Percentiles rank a stretch among this genome's conserved stretches.
These are phyloP conservation scores for Ustilago vetiveriae DNA, from an alignment of 1,284 basidiomycete genomes.

Conservation along the genomic window DNA sequence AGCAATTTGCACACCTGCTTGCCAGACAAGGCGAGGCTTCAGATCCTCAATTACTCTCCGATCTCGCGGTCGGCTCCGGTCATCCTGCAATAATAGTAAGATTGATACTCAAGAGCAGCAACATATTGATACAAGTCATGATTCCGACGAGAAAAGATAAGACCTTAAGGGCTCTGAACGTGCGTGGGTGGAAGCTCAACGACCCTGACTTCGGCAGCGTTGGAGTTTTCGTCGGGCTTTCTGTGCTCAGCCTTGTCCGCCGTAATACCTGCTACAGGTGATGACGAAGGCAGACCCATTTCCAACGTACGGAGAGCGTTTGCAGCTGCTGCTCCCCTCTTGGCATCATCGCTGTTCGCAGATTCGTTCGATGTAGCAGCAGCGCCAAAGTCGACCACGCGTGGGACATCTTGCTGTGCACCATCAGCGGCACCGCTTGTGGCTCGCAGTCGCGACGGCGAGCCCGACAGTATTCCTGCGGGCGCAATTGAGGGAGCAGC, in stretches of 20 bases:
- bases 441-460: conserved; percentile 5
- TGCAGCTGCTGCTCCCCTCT: conserved; percentile 12
- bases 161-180: conserved; percentile 10
- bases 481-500: not conserved
- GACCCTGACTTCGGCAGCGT: conserved; percentile 12
- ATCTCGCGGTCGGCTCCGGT: no score
- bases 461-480: not conserved
- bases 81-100: no score
- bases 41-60: no score
- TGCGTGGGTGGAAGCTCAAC: conserved; percentile 33
- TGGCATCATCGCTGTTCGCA: conserved; percentile 1
- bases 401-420: not conserved
- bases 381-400: not conserved
- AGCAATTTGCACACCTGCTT: no score
- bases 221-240: conserved; percentile 2
- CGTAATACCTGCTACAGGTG: conserved; percentile 8
- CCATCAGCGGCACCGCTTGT: not conserved
- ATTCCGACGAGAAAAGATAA: no score
- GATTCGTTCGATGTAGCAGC: not conserved
- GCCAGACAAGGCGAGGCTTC: no score
- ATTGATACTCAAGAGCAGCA: no score
- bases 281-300: conserved; percentile 13
- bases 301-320: conserved; percentile 26
- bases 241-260: no score
- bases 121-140: no score